Base-by-base conservation (phyloP, 78 protist genomes). In the Paulinella micropora region DNA sequence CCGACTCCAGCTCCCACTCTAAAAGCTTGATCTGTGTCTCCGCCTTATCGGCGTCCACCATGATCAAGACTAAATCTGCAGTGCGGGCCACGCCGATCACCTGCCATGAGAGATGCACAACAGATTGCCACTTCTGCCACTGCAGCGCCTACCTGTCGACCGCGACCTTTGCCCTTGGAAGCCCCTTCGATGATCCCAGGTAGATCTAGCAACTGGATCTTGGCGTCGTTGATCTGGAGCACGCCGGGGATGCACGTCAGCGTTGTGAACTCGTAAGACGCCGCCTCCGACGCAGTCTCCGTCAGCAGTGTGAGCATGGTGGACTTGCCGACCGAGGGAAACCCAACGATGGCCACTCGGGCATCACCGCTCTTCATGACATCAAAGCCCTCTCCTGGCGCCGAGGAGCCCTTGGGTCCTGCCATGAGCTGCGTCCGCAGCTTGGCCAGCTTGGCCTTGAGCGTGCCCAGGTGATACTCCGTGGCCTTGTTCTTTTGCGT, bases 121-220 rank as follows among this genome's bases (percentile, higher is more conserved):
- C 83, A 51, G 69, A 4, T 23, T 4, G 9, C 69, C n/a, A n/a
- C n/a, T n/a, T n/a, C n/a, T n/a, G n/a, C n/a, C n/a, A 36, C 41
- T 9, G 23, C 15, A 29, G 15, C 87, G 64, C 34, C n/a, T 9
- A 29, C 94, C 87, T 92, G 93, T 37, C 91, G 38, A 0, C 95
- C 95, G 9, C 92, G 73, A 0, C 96, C 96, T 73, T 87, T 91
- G 26, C 96, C 96, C 37, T 90, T 87, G 0, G 95, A 38, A 0
- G 96, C 96, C 4, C 97, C 97, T n/a, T 94, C 94, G 84, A 96
- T 93, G 87, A 96, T 96, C 0, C 97, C 97, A 0, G 96, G 96
- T 15, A 94, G 88, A 89, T 95, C 97, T 32, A 93, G 85, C 3
- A 95, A 29, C 84, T 94, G 96, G 32, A 94, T 91, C 15, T 6